Percentiles rank a stretch among this genome's conserved stretches.
Conservation (phyloP, 2,329 filamentous ascomycete genomes). For the Colletotrichum chlorophyti region DNA sequence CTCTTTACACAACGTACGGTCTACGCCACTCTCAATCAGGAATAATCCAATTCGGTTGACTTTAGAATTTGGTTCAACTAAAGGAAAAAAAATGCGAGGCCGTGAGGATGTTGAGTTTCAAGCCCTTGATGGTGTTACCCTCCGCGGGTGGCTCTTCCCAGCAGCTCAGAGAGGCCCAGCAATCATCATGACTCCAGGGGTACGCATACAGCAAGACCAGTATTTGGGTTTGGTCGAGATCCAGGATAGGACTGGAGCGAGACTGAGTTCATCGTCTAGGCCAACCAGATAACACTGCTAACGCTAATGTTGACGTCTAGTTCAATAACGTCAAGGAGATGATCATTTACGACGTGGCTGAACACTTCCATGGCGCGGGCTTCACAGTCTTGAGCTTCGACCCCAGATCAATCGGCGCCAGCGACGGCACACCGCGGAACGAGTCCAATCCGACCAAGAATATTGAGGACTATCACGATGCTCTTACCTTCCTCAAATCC, state of each 20-base stretch:
- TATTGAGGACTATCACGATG: slow-evolving; percentile 37
- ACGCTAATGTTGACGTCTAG: too few relatives aligned
- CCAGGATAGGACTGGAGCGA: too few relatives aligned
- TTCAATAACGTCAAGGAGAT: slow-evolving; percentile 37
- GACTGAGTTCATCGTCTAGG: too few relatives aligned
- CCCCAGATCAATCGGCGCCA: slow-evolving; percentile 41
- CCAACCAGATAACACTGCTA: too few relatives aligned
- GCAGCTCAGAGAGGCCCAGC: slow-evolving; percentile 34
- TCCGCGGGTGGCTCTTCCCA: slow-evolving; percentile 45
- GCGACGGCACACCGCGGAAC: slow-evolving; percentile 46
- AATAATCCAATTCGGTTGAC: too few relatives aligned
- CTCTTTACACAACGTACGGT: too few relatives aligned
- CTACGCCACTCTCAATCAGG: too few relatives aligned
- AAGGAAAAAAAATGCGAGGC: too few relatives aligned
- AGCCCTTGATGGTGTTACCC: slow-evolving; percentile 46
- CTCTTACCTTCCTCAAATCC: slow-evolving; percentile 54
- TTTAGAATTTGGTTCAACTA: too few relatives aligned
- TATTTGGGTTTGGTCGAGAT: too few relatives aligned
- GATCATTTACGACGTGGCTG: slow-evolving; percentile 39
- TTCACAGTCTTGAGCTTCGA: slow-evolving; percentile 46
- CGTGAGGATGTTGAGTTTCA: slow-evolving; percentile 44
- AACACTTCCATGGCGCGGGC: slow-evolving; percentile 39
- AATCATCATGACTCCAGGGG: slow-evolving; percentile 38
- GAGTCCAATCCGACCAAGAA: slow-evolving; percentile 42
- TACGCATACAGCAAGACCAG: too few relatives aligned